These are phyloP conservation scores for Ceratorhiza oryzae-sativae DNA, from an alignment of 1,284 basidiomycete species.

Conservation along the genomic window DNA sequence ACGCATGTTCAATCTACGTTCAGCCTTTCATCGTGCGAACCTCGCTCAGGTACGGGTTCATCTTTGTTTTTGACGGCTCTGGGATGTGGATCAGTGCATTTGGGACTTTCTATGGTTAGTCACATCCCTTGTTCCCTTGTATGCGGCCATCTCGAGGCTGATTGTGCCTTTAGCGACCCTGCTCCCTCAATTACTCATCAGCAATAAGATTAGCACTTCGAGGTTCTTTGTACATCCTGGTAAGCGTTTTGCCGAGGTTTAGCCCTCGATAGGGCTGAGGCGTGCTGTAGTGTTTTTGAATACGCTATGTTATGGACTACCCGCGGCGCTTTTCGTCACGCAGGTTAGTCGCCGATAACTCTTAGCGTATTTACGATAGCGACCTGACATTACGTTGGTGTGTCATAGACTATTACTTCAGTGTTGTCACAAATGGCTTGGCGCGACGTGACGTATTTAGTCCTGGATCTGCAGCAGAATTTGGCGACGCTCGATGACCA, in stretches of 20 bases:
- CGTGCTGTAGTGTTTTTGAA: slow-evolving; percentile 17
- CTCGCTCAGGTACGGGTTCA: slow-evolving; percentile 27
- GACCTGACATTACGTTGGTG: no score
- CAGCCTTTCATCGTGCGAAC: neutral
- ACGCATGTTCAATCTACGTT: neutral
- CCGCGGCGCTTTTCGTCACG: slow-evolving; percentile 13
- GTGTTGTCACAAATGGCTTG: slow-evolving; percentile 25
- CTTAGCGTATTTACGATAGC: no score
- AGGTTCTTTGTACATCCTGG: slow-evolving; percentile 28
- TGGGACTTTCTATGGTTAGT: slow-evolving; percentile 36
- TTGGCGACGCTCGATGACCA: slow-evolving; percentile 7
- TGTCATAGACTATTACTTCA: slow-evolving; percentile 14
- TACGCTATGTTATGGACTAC: slow-evolving; percentile 28
- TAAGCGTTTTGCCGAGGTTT: neutral
- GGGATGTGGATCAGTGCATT: slow-evolving; percentile 38
- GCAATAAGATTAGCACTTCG: slow-evolving; percentile 9
- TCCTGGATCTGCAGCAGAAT: neutral
- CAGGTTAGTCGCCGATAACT: slow-evolving; percentile 5
- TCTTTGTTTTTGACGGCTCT: slow-evolving; percentile 35
- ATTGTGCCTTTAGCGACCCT: slow-evolving; percentile 17
- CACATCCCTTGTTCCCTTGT: neutral
- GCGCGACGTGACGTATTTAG: slow-evolving; percentile 7
- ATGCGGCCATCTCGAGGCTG: neutral
- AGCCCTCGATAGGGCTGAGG: neutral
- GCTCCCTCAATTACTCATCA: slow-evolving; percentile 35